Base-by-base conservation (phyloP, 106 monocot genomes). In the Dendrobium catenatum region DNA sequence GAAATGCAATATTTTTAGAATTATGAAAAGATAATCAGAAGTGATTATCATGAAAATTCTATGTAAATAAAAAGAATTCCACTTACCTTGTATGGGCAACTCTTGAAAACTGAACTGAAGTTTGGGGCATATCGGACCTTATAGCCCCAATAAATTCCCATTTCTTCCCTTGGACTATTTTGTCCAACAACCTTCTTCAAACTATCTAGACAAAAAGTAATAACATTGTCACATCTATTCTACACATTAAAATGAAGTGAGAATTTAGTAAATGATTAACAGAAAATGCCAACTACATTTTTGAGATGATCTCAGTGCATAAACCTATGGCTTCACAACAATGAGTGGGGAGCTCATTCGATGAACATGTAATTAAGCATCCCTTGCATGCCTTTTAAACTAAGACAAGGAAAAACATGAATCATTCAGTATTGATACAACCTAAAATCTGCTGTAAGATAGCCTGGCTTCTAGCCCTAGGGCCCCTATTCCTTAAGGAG, bases 71-170 rank as follows among this genome's bases (percentile, higher is more conserved):
- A 81, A 55, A n/a, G 37, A 24, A 41, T 37, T 17, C 40, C 27
- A 16, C 24, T 54, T 77, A 97, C 96, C 93, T 95, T 82, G 43
- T 80, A 93, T 73, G 87, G 86, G 51, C 89, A 87, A 44, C 80
- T 76, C 46, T 80, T 87, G 68, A 99, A 88, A 73, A 93, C 88
- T 79, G 80, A 84, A 76, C 87, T 89, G 33, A 99, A 80, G 77
- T 85, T 95, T 72, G 88, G 82, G 73, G 93, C 91, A 89, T 95
- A 99, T 79, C 98, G 89, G 19, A 99, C 93, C 84, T 83, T 95
- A 83, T 95, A 95, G 1, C 95, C 98, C 95, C 95, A 93, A 81
- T 93, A 99, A 55, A 87, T 78, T 73, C 89, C 95, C 82, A 89
- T 84, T 89, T 91, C 85, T 81, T 98, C 88, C 79, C 83, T 87